These are phyloP conservation scores for Themeda triandra DNA, from an alignment of 176 grass and related monocot species.

Conservation along the genomic window DNA sequence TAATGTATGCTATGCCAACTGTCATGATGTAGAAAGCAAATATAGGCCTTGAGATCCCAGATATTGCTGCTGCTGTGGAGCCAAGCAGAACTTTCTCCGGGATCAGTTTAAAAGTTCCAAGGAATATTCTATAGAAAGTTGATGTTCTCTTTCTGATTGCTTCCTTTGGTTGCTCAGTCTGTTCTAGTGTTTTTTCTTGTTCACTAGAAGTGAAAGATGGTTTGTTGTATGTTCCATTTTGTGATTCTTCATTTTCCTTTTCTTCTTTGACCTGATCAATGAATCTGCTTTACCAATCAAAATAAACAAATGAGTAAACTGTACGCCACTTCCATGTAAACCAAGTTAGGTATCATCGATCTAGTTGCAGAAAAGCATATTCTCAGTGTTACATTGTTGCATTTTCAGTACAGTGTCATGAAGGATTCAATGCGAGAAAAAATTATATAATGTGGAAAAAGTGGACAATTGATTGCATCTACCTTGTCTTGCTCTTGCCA, in stretches of 20 bases:
- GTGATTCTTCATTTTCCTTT: not conserved
- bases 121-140: slow-evolving; percentile 58
- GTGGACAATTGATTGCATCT: slow-evolving; percentile 9
- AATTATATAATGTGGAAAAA: slow-evolving; percentile 14
- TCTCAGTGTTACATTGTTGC: slow-evolving; percentile 7
- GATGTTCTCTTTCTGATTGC: slow-evolving; percentile 26
- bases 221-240: not conserved
- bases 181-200: slow-evolving; percentile 33
- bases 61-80: slow-evolving; percentile 60
- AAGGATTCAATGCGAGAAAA: not conserved
- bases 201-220: slow-evolving; percentile 10
- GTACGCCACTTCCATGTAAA: not conserved
- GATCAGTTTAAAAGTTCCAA: slow-evolving; percentile 32
- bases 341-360: not conserved
- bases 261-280: slow-evolving; percentile 18
- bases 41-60: slow-evolving; percentile 60
- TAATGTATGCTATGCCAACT: slow-evolving; percentile 51
- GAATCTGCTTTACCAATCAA: slow-evolving; percentile 27
- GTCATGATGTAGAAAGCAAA: slow-evolving; percentile 71
- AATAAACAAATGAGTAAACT: slow-evolving; percentile 23
- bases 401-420: slow-evolving; percentile 2
- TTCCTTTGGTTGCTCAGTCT: not conserved
- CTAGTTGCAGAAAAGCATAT: not conserved
- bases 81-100: slow-evolving; percentile 46
- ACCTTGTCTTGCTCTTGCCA: slow-evolving; percentile 39